Evolutionary conservation across 768 basidiomycete species (phyloP).

Genomic region (Lentinula lateritia): DNA sequence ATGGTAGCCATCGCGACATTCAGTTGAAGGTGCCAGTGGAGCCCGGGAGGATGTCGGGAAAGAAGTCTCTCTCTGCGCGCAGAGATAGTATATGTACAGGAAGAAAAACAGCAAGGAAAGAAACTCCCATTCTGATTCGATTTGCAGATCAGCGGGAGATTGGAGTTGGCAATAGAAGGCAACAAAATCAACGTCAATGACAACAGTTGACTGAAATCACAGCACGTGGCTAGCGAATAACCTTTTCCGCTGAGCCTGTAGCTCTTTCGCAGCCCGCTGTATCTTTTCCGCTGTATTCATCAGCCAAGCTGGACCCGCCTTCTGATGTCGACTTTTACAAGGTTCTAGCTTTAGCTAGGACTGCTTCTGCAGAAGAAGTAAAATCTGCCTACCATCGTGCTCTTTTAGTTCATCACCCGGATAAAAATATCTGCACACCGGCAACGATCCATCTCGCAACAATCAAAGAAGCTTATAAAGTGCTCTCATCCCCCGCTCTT

Average conservation of each 20-base stretch:
- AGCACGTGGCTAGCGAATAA: too few relatives aligned
- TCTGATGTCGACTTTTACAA: slow-evolving; percentile 48
- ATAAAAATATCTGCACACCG: slow-evolving; percentile 31
- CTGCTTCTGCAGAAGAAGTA: slow-evolving; percentile 50
- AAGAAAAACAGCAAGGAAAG: neutral
- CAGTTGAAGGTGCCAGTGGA: neutral
- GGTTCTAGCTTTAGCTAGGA: slow-evolving; percentile 44
- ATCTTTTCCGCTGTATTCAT: neutral
- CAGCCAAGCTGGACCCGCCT: slow-evolving; percentile 11
- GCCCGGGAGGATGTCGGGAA: neutral
- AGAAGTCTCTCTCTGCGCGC: neutral
- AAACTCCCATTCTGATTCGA: neutral
- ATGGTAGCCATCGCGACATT: neutral
- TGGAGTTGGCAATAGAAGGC: too few relatives aligned
- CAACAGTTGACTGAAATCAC: too few relatives aligned
- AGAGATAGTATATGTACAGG: neutral
- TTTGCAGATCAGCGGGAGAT: too few relatives aligned
- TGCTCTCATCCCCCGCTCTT: slow-evolving; percentile 44
- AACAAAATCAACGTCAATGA: too few relatives aligned
- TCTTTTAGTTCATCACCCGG: slow-evolving; percentile 63
- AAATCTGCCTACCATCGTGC: slow-evolving; percentile 62
- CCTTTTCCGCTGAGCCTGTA: too few relatives aligned
- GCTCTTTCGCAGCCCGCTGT: too few relatives aligned
- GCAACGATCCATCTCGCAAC: slow-evolving; percentile 35
- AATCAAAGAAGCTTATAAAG: slow-evolving; percentile 64